phyloP scores from a whole-genome alignment of 1,284 basidiomycete genomes.

The Takashimella tepidaria region DNA sequence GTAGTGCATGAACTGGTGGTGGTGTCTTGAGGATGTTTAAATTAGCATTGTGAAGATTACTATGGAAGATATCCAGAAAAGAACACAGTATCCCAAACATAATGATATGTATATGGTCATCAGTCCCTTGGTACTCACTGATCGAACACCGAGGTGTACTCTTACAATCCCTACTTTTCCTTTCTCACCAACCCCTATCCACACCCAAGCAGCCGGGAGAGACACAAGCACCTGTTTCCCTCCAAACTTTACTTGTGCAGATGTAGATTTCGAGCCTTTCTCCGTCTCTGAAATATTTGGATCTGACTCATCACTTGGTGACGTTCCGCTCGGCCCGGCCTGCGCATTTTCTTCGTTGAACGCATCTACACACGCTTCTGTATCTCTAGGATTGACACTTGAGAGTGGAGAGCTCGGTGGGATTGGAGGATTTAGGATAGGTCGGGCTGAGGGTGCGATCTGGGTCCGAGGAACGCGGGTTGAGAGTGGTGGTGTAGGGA shows the following conservation, averaged over 20 bases:
- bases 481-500: not conserved
- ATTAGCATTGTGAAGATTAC: no score
- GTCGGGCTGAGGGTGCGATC: not conserved
- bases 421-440: conserved; percentile 4
- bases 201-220: not conserved
- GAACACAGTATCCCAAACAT: conserved; percentile 1
- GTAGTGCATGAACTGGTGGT: conserved; percentile 15
- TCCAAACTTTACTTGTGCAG: not conserved
- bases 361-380: not conserved
- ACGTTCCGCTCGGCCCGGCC: not conserved
- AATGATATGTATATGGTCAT: conserved; percentile 3
- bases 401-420: conserved; percentile 1
- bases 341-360: conserved; percentile 1
- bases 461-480: not conserved
- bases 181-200: not conserved
- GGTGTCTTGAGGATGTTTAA: no score
- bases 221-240: not conserved
- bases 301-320: not conserved
- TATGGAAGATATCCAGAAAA: not conserved
- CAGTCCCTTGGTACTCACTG: not conserved
- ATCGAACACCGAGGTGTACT: conserved; percentile 1
- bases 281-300: conserved; percentile 4
- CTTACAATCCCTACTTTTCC: conserved; percentile 9
- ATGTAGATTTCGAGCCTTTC: not conserved
- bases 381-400: not conserved